Base-by-base conservation (phyloP, 495 filamentous ascomycete species). In the Aspergillus cavernicola region DNA sequence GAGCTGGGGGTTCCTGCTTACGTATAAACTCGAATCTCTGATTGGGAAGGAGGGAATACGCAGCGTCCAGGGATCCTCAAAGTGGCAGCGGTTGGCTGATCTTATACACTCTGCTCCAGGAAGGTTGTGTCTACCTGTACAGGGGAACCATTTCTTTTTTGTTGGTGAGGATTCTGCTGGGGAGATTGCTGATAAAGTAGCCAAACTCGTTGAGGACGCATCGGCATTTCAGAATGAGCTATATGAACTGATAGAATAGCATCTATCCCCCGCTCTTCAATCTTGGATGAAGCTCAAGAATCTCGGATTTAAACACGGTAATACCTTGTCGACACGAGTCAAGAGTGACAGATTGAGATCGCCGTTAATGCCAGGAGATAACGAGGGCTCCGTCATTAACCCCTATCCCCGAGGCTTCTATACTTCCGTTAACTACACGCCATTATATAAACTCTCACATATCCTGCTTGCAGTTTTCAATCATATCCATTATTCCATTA, bases 141-240 rank as follows among this genome's bases (percentile, higher is more conserved):
- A 43, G 2, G 63, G 63, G 8, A 66, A 59, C 38, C 63, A 66
- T 56, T 61, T 63, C 50, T 66, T 66, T 24, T 66, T 66, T 22
- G 37, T 66, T 13, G 61, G 63, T 7, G 53, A 63, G 19, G 38
- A 19, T 22, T 53, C 53, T 22, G 63, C 63, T 15, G 24, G 56
- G 6, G 42, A 59, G 31, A 43, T 51, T 1, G 61, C 63, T 10
- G 39, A 52, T 4, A 35, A 41, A 18, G 50, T 60, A 18, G 29
- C 32, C 12, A 29, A 29, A 13, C 46, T 60, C 6, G 13, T 65
- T 8, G 16, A 24, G 9, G 54, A 58, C 37, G 52, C 11, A 5
- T 2, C 28, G 1, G 26, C 10, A 24, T 47, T 47, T 28, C 32
- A 50, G 33, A 39, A 23, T 36, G 19, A 38, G 35, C 13, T 38